Evolutionary conservation across 495 filamentous ascomycete genomes (phyloP).

Genomic region (Penicillium manginii): DNA sequence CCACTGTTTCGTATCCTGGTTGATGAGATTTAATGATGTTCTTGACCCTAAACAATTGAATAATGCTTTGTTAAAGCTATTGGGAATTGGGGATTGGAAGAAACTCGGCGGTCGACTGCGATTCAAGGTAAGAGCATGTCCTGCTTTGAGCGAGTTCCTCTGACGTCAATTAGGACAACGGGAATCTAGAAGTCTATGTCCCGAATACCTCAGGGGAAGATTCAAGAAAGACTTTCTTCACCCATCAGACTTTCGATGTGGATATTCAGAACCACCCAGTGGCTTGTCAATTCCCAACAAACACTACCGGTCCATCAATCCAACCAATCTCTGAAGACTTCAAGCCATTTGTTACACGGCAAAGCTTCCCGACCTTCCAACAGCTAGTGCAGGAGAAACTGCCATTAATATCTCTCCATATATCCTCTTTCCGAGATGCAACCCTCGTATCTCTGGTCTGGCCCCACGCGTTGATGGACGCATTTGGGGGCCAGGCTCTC

Average conservation of each 20-base stretch:
- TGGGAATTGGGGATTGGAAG: not conserved
- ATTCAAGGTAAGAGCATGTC: not conserved
- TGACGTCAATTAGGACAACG: not conserved
- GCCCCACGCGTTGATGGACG: not conserved
- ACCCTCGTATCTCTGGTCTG: not conserved
- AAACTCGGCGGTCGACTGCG: slow-evolving; percentile 1
- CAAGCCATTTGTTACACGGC: not conserved
- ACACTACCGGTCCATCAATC: not conserved
- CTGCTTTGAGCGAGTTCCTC: not conserved
- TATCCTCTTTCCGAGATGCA: not conserved
- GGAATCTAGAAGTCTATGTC: not conserved
- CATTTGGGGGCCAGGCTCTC: not conserved
- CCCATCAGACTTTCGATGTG: not conserved
- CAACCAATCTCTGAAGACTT: not conserved
- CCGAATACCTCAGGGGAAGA: not conserved
- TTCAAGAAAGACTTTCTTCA: not conserved
- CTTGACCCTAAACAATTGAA: not conserved
- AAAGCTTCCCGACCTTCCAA: not conserved
- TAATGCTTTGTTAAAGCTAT: not conserved
- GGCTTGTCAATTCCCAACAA: not conserved
- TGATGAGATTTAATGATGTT: not conserved
- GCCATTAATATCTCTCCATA: not conserved
- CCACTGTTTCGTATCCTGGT: not conserved
- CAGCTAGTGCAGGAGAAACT: not conserved
- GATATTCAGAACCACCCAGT: not conserved